Conservation (phyloP, 116 monocot species). For the Phalaenopsis hybrid region DNA sequence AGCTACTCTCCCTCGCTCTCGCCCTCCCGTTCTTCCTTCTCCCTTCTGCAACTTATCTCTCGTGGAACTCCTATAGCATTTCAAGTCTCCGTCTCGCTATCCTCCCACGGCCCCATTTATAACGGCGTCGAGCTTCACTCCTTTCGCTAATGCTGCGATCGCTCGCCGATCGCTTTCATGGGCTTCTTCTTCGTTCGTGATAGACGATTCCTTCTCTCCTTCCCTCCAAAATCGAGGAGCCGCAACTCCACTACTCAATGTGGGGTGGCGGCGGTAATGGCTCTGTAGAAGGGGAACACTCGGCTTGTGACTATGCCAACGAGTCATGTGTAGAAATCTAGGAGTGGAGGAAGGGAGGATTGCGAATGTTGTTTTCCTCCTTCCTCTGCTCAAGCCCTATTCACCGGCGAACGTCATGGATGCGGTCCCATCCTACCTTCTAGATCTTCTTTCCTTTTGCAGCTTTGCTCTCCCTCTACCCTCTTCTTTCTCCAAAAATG, state of each 20-base stretch:
- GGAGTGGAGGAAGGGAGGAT: neutral
- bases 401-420: neutral
- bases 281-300: conserved; percentile 2
- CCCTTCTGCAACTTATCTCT: neutral
- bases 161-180: neutral
- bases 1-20: too few relatives aligned
- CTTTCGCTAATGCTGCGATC: neutral
- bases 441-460: conserved; percentile 9
- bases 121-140: neutral
- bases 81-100: neutral
- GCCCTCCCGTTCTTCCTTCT: too few relatives aligned
- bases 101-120: neutral
- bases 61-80: neutral
- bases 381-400: neutral
- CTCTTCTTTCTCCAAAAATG: conserved; percentile 7
- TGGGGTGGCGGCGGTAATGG: conserved; percentile 9
- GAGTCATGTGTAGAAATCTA: conserved; percentile 52
- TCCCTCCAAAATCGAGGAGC: conserved; percentile 53
- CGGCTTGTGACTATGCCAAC: conserved; percentile 54
- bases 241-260: conserved; percentile 57
- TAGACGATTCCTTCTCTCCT: neutral
- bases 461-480: conserved; percentile 6
- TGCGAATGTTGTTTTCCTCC: neutral
- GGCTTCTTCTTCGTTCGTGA: conserved; percentile 14
- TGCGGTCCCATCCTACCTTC: neutral